Percentiles rank a stretch among this genome's conserved stretches.
Conservation (phyloP, 2,329 filamentous ascomycete genomes). For the Neofusicoccum kwambonambiense region DNA sequence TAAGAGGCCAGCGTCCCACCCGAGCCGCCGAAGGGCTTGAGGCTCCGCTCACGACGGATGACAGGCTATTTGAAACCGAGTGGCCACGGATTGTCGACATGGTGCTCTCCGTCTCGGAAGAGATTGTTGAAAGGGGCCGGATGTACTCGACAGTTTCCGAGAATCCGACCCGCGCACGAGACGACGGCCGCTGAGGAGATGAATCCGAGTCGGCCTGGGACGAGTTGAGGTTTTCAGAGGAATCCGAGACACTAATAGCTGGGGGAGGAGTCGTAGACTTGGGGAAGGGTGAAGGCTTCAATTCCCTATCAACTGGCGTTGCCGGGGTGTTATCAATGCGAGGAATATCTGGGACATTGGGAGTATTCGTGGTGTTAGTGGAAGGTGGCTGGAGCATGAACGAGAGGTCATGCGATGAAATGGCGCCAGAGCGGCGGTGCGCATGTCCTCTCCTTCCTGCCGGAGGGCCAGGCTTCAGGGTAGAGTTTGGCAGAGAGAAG, state of each 20-base stretch:
- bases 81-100: slow-evolving; percentile 68
- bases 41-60: slow-evolving; percentile 68
- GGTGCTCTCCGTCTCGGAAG: slow-evolving; percentile 79
- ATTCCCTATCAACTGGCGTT: slow-evolving; percentile 6
- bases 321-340: slow-evolving; percentile 15
- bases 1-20: slow-evolving; percentile 39
- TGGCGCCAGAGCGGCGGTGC: slow-evolving; percentile 76
- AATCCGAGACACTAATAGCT: slow-evolving; percentile 33
- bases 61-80: slow-evolving; percentile 75
- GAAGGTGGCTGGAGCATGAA: slow-evolving; percentile 59
- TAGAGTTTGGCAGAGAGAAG: slow-evolving; percentile 55
- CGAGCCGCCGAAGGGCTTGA: slow-evolving; percentile 46
- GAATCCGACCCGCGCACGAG: slow-evolving; percentile 72
- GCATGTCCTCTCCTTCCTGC: slow-evolving; percentile 66
- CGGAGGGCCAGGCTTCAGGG: slow-evolving; percentile 49
- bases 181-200: slow-evolving; percentile 39
- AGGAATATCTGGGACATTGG: slow-evolving; percentile 26
- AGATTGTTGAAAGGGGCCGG: slow-evolving; percentile 78
- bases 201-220: slow-evolving; percentile 32
- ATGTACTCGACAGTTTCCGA: slow-evolving; percentile 83
- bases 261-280: slow-evolving; percentile 24
- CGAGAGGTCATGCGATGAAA: slow-evolving; percentile 80
- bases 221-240: slow-evolving; percentile 22
- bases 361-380: slow-evolving; percentile 60
- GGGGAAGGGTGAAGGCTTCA: slow-evolving; percentile 10